A percentile compares a stretch with the other conserved stretches of the same genome.
phyloP scores from a whole-genome alignment of 106 monocot genomes.

The Dendrobium nobile region DNA sequence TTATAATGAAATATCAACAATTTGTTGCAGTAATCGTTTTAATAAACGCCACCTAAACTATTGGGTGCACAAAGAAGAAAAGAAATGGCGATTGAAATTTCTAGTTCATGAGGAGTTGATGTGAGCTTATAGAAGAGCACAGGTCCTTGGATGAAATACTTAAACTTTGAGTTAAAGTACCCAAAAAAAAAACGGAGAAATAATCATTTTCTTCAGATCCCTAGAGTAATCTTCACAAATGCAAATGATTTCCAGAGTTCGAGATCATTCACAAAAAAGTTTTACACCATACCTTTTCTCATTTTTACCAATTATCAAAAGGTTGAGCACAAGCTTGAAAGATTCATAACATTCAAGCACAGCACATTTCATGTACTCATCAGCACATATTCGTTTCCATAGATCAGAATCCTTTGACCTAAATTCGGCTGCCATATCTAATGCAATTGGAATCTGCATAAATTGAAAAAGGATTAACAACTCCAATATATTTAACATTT shows the following conservation, averaged over 20 bases:
- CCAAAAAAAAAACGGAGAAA: background rate
- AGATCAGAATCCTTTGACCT: constrained; percentile 84
- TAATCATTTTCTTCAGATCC: background rate
- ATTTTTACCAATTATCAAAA: constrained; percentile 86
- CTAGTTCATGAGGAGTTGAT: background rate
- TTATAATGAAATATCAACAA: background rate
- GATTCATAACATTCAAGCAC: constrained; percentile 97
- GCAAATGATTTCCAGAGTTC: background rate
- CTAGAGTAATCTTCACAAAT: background rate
- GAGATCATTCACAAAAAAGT: background rate
- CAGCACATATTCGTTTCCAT: constrained; percentile 96
- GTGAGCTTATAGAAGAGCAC: background rate
- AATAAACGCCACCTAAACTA: background rate
- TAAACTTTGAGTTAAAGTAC: background rate
- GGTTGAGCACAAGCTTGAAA: constrained; percentile 83
- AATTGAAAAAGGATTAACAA: constrained; percentile 7
- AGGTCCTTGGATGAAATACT: background rate
- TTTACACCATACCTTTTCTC: constrained; percentile 66
- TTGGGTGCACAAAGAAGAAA: background rate
- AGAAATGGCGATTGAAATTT: background rate
- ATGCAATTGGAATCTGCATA: constrained; percentile 86
- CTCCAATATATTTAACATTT: background rate
- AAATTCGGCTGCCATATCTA: constrained; percentile 97
- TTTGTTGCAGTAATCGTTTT: background rate
- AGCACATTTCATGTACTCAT: constrained; percentile 99